Conservation (phyloP, 257 asterid species). For the Perilla frutescens region DNA sequence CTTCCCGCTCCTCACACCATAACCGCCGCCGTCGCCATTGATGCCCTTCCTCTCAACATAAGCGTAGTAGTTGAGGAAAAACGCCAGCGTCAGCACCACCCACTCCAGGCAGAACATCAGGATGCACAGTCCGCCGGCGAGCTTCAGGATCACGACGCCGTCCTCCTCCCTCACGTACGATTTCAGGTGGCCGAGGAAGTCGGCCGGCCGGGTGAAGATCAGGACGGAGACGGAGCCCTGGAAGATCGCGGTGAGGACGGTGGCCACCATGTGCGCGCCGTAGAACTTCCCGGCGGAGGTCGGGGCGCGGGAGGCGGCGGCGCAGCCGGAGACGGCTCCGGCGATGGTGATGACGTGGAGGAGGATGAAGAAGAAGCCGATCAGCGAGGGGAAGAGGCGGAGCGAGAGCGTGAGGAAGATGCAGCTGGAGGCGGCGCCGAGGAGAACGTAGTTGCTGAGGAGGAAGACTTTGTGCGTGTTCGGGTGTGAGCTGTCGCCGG, state of each 20-base stretch:
- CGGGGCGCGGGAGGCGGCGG: constrained; percentile 62
- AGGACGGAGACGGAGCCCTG: constrained; percentile 90
- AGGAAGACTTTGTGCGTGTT: constrained; percentile 68
- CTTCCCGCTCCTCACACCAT: constrained; percentile 59
- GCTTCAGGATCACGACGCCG: constrained; percentile 71
- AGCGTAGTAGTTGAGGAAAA: constrained; percentile 77
- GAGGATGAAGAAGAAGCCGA: constrained; percentile 68
- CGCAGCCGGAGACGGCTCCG: constrained; percentile 73
- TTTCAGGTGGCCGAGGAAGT: constrained; percentile 70
- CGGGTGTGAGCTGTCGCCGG: constrained; percentile 40
- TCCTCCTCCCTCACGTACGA: constrained; percentile 89
- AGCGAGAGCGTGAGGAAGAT: constrained; percentile 84
- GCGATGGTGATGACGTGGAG: constrained; percentile 74
- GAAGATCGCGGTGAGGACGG: constrained; percentile 87
- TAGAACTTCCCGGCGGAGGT: constrained; percentile 67
- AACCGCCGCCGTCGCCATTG: constrained; percentile 27
- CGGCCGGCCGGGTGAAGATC: constrained; percentile 73
- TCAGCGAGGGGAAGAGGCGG: constrained; percentile 69
- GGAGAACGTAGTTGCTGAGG: constrained; percentile 62
- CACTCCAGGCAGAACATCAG: constrained; percentile 82
- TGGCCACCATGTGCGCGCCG: constrained; percentile 88
- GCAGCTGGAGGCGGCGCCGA: constrained; percentile 82
- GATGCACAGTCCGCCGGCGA: constrained; percentile 76
- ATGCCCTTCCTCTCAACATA: constrained; percentile 60
- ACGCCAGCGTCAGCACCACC: constrained; percentile 85